Evolutionary conservation across 768 basidiomycete species (phyloP).

Genomic region (Lepiota subincarnata): DNA sequence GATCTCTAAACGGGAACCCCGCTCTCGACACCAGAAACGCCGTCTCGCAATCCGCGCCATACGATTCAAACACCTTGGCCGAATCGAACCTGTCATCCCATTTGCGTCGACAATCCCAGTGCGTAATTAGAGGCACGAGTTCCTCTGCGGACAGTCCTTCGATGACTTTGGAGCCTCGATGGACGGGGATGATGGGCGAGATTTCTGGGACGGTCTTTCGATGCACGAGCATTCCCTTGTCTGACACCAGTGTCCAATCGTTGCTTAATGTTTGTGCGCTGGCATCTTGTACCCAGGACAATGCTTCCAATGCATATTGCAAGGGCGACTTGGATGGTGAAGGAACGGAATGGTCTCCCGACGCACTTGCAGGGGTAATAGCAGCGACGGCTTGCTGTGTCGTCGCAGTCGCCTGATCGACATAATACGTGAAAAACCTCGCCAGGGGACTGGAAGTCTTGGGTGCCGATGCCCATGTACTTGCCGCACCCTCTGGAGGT

Average conservation of each 20-base stretch:
- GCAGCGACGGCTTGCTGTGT: constrained; percentile 79
- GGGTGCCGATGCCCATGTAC: constrained; percentile 55
- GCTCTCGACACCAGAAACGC: constrained; percentile 70
- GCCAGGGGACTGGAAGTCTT: constrained; percentile 66
- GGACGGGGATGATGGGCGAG: constrained; percentile 77
- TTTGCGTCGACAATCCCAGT: constrained; percentile 64
- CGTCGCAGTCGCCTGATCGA: constrained; percentile 68
- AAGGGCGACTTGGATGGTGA: constrained; percentile 65
- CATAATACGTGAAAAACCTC: constrained; percentile 68
- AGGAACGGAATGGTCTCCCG: constrained; percentile 36
- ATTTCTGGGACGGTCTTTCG: constrained; percentile 73
- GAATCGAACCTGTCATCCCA: constrained; percentile 89
- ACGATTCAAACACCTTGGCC: constrained; percentile 67
- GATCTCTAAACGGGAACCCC: constrained; percentile 86
- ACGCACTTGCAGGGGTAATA: constrained; percentile 53
- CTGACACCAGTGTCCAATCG: constrained; percentile 75
- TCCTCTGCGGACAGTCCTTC: constrained; percentile 95
- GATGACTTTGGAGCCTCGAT: constrained; percentile 86
- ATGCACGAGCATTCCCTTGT: constrained; percentile 73
- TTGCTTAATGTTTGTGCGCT: constrained; percentile 24
- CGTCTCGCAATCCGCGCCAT: constrained; percentile 70
- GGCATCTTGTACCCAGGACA: constrained; percentile 74
- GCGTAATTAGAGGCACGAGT: constrained; percentile 66
- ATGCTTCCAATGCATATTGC: constrained; percentile 77
- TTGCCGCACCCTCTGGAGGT: constrained; percentile 11